These are phyloP conservation scores for Hyphodiscus hymeniophilus DNA, from an alignment of 495 filamentous ascomycete genomes.

Conservation along the genomic window DNA sequence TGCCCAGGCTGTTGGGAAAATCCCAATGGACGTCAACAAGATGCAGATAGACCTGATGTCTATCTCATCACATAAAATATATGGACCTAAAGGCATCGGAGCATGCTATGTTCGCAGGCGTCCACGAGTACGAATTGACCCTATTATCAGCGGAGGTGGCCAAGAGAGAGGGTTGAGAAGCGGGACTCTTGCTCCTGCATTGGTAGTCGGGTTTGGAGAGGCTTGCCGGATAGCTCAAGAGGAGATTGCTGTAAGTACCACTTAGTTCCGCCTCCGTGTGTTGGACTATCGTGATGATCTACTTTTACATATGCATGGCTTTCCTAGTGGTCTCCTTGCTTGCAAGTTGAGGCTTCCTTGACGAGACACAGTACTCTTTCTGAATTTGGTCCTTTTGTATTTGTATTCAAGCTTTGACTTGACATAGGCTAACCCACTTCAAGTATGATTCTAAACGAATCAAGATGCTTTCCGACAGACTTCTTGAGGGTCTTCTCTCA, in stretches of 20 bases:
- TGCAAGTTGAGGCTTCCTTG: constrained; percentile 26
- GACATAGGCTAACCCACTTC: constrained; percentile 26
- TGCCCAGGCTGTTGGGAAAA: constrained; percentile 95
- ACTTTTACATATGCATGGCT: constrained; percentile 63
- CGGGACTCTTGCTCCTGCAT: constrained; percentile 82
- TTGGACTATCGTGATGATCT: constrained; percentile 47
- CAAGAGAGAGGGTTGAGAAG: constrained; percentile 92
- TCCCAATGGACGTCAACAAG: constrained; percentile 90
- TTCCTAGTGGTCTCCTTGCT: constrained; percentile 45
- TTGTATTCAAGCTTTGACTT: constrained; percentile 1
- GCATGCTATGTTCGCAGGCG: constrained; percentile 91
- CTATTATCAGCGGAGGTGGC: constrained; percentile 91
- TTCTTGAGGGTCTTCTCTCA: constrained; percentile 70
- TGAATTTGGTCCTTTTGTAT: constrained; percentile 13
- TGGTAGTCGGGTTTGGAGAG: constrained; percentile 90
- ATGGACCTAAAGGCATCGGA: constrained; percentile 94
- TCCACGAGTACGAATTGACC: constrained; percentile 88
- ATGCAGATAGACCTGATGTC: constrained; percentile 98
- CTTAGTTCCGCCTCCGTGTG: constrained; percentile 6
- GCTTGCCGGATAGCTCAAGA: constrained; percentile 85
- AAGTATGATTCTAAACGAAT: constrained; percentile 91
- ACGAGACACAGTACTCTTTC: constrained; percentile 24
- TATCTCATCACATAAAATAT: constrained; percentile 98
- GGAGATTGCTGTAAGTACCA: constrained; percentile 71
- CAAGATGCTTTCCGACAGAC: constrained; percentile 68